Base-by-base conservation (phyloP, 805 yeast genomes). In the Kluyveromyces dobzhanskii region DNA sequence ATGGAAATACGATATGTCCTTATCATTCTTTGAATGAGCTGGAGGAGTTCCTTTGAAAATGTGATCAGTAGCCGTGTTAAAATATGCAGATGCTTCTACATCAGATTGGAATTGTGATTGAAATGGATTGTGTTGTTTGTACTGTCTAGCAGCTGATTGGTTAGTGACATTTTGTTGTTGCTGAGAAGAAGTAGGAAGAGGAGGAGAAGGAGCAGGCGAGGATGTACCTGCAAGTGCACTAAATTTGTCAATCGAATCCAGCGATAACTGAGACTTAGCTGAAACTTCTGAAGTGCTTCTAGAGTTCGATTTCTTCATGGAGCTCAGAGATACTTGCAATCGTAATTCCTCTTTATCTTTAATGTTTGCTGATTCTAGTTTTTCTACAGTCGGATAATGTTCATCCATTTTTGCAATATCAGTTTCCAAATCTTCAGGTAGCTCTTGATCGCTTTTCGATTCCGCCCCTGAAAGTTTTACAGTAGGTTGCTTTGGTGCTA, bases 61-160 rank as follows among this genome's bases (percentile, higher is more conserved):
- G 6, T 34, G 30, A 14, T 24, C 21, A n/a, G 23, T 34, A n/a
- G 23, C 17, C 14, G 29, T n/a, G 24, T 16, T 5, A 34, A n/a
- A 34, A n/a, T 25, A 34, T 13, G 12, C 21, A 10, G 14, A 13
- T 8, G 37, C 10, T 2, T 24, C 30, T 17, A 26, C 17, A 7
- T 24, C 39, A 10, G 32, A 37, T 27, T 42, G 41, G 21, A 38
- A 54, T 33, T 44, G 51, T 9, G 63, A 24, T 14, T 34, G 64
- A 34, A 59, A 59, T 17, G 64, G 64, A 40, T 59, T 59, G 38
- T 49, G 56, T 4, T 59, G 50, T 42, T 56, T 54, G 44, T 59
- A 59, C 35, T 56, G 61, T 42, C 48, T 57, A 6, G 29, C 38
- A 9, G 45, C 33, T 9, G 24, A 21, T 9, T 6, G 6, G 9